Evolutionary conservation across 2,329 filamentous ascomycete species (phyloP), one percentile per base, ranked within the genome.

Genomic region (Fusarium nurragi): DNA sequence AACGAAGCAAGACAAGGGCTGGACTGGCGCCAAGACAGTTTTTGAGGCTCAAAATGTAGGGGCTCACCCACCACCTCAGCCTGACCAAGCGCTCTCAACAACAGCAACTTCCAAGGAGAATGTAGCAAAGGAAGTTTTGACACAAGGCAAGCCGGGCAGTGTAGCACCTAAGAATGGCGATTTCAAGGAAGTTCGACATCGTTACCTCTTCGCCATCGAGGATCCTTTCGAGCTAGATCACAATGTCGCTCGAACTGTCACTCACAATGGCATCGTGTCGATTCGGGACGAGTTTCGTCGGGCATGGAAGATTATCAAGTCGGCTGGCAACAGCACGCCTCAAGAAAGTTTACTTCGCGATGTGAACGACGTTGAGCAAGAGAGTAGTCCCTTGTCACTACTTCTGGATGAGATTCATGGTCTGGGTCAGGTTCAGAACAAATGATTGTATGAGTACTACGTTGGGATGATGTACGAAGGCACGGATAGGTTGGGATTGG

Each of bases 221-320:
- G 94, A 97, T 74, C 94, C 94, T 0, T 97, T 97, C 71, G 93
- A 97, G 78, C 78, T 88, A 3, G 89, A 93, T 37, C 93, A 97
- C 77, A 97, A 97, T 69, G 90, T 97, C 30, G 94, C 91, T 4
- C 84, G 92, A 46, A 97, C 93, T 0, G 93, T 97, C 1, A 93
- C 90, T 8, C 91, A 94, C 71, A 86, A 88, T 60, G 92, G 93
- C 3, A 92, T 97, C 64, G 89, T 92, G 2, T 85, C 89, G 1
- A 95, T 97, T 59, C 84, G 92, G 37, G 90, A 95, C 69, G 93
- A 97, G 77, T 95, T 97, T 72, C 85, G 92, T 18, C 85, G 93
- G 19, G 92, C 92, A 4, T 91, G 91, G 86, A 81, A 86, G 32
- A 90, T 96, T 56, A 86, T 94, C 63, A 82, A 79, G 64, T 77